A percentile compares a stretch with the other conserved stretches of the same genome.
Evolutionary conservation across 1,284 basidiomycete genomes (phyloP).

Genomic region (Cryptococcus sp.): DNA sequence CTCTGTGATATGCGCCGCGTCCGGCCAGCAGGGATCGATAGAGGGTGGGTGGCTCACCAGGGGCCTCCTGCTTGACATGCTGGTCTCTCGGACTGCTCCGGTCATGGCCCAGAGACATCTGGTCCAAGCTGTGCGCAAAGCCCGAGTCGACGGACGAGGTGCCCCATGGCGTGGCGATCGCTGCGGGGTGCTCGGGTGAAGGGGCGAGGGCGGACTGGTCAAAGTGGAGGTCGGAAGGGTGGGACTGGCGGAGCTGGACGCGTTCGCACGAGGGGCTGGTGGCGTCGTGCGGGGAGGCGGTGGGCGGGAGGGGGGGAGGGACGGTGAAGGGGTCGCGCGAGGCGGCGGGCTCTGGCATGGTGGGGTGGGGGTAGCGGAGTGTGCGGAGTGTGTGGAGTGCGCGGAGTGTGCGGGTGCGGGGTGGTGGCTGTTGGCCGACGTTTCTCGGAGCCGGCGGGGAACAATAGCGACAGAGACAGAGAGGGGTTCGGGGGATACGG

Average conservation of each 20-base stretch:
- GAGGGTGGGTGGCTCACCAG: not conserved
- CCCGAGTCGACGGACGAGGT: not conserved
- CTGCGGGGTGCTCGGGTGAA: slow-evolving; percentile 9
- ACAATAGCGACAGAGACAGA: too few species aligned
- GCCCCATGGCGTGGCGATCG: not conserved
- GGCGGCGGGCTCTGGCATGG: slow-evolving; percentile 1
- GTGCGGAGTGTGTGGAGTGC: too few species aligned
- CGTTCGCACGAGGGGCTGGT: not conserved
- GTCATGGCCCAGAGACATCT: too few species aligned
- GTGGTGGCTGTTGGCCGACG: too few species aligned
- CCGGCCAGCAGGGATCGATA: too few species aligned
- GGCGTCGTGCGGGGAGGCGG: not conserved
- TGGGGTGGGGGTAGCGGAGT: too few species aligned
- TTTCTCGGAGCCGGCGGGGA: not conserved
- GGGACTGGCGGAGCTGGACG: not conserved
- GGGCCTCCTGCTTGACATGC: not conserved
- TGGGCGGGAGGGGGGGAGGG: not conserved
- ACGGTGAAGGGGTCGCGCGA: not conserved
- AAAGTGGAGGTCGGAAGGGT: slow-evolving; percentile 6
- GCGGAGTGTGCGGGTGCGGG: not conserved
- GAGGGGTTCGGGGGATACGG: too few species aligned
- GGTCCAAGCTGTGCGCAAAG: not conserved
- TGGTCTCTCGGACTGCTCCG: too few species aligned
- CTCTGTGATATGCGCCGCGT: too few species aligned
- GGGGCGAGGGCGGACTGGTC: not conserved